Evolutionary conservation across 441 rosid species (phyloP).

Genomic region (Iberis amara): DNA sequence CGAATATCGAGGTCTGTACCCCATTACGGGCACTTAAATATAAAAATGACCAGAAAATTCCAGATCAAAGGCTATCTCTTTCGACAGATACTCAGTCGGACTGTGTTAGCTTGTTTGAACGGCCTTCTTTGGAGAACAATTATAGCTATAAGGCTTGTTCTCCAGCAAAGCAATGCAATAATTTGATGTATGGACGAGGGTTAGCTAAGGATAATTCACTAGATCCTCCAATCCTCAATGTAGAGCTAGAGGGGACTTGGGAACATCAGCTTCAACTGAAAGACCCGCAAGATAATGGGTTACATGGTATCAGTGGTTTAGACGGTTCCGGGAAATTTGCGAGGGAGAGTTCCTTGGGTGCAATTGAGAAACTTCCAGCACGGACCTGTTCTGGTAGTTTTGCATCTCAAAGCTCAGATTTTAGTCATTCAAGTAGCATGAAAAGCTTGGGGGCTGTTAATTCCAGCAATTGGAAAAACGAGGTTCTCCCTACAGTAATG

Average conservation of each 20-base stretch:
- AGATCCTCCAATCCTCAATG: conserved; percentile 23
- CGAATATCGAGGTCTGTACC: conserved; percentile 20
- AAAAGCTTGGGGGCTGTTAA: conserved; percentile 77
- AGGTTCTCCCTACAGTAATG: conserved; percentile 42
- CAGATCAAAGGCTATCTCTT: conserved; percentile 28
- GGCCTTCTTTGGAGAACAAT: conserved; percentile 26
- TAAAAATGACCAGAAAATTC: conserved; percentile 24
- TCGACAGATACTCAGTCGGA: conserved; percentile 26
- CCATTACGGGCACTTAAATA: conserved; percentile 22
- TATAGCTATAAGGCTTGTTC: conserved; percentile 24
- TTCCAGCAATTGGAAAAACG: conserved; percentile 58
- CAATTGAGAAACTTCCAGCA: conserved; percentile 65
- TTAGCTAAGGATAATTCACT: conserved; percentile 25
- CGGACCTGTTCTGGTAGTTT: conserved; percentile 84
- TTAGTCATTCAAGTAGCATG: conserved; percentile 85
- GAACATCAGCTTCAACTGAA: conserved; percentile 33
- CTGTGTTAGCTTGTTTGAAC: conserved; percentile 26
- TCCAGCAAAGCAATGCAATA: conserved; percentile 31
- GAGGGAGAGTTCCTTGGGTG: conserved; percentile 50
- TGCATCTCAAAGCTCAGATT: conserved; percentile 88
- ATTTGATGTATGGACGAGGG: conserved; percentile 24
- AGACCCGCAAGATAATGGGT: conserved; percentile 49
- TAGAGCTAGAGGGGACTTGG: conserved; percentile 25
- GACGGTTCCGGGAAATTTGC: conserved; percentile 45
- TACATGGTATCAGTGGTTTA: conserved; percentile 39